Conservation (phyloP, 768 basidiomycete species). For the Dentipellis sp. region DNA sequence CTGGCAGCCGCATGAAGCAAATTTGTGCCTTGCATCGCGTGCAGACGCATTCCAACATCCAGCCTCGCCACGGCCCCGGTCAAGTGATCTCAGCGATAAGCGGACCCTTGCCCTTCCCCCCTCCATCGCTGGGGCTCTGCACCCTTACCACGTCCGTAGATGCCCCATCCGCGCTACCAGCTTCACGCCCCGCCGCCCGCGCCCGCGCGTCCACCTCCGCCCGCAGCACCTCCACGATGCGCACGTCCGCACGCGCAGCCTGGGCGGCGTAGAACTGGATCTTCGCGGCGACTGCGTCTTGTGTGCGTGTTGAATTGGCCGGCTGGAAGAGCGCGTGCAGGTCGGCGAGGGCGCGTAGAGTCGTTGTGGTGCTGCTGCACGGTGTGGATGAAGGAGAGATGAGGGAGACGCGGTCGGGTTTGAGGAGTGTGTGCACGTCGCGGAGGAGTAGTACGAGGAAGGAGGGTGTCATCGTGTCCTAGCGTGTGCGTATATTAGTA, state of each 20-base stretch:
- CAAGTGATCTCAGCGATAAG: not conserved
- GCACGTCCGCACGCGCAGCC: slow-evolving; percentile 15
- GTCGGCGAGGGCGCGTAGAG: slow-evolving; percentile 49
- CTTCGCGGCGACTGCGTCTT: slow-evolving; percentile 42
- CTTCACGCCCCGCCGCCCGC: not conserved
- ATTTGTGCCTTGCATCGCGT: too few relatives aligned
- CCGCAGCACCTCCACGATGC: not conserved
- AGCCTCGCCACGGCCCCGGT: not conserved
- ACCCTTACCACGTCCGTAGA: not conserved
- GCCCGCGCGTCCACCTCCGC: not conserved
- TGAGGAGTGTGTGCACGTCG: slow-evolving; percentile 47
- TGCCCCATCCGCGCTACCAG: not conserved
- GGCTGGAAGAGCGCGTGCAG: slow-evolving; percentile 31
- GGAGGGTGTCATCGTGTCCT: slow-evolving; percentile 25
- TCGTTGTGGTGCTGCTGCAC: slow-evolving; percentile 29
- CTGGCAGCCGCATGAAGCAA: too few relatives aligned
- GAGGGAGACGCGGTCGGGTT: slow-evolving; percentile 28
- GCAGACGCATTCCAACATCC: too few relatives aligned
- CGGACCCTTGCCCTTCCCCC: not conserved
- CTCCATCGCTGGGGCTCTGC: not conserved
- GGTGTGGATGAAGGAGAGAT: slow-evolving; percentile 16
- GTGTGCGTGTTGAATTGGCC: not conserved
- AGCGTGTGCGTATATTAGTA: not conserved
- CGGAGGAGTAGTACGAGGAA: slow-evolving; percentile 44
- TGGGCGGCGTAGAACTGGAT: slow-evolving; percentile 64